Evolutionary conservation across 1,284 basidiomycete genomes (phyloP), one percentile per base, ranked within the genome.

Genomic region (Sparassis latifolia): DNA sequence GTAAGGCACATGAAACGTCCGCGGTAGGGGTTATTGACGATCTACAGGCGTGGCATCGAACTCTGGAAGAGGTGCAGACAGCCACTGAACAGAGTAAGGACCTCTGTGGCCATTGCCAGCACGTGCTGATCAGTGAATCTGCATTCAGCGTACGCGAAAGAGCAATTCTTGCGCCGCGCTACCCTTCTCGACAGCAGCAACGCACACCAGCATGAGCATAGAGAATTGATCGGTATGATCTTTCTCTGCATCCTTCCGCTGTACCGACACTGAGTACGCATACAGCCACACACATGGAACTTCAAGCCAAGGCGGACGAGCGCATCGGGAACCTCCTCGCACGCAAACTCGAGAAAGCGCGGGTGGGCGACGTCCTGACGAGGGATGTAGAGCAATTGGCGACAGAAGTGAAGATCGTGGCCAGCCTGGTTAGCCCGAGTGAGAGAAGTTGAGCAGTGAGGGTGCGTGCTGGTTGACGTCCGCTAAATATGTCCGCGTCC

Each of bases 331-430:
- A 46, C 28, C 49, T 61, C 32, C 51, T 61, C 7, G 49, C 53
- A 32, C 56, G 57, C 31, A 61, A 59, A 45, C 49, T 47, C 9
- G 52, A 54, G 37, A 60, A 60, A 37, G 50, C 55, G 6, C 52
- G 52, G 3, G 54, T 47, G 0, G 59, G 55, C 3, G 53, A 45
- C 9, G 49, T 49, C 0, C 50, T 60, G 9, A 33, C 55, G 3
- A 10, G 44, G 33, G 55, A 60, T 12, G 53, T 60, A 20, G 55
- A 60, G 49, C 48, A 52, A 10, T 47, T 60, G 33, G 29, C 53
- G 4, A 47, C 53, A 7, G 59, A 60, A 38, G 48, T 51, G 7
- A 47, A 38, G 2, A 47, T 54, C 28, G 44, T 58, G 33, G 49
- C 48, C 12, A 42, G 33, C 32, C 30, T 48, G 33, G 41, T 39